These are phyloP conservation scores for Pueraria montana DNA, from an alignment of 306 rosid species.

Conservation along the genomic window DNA sequence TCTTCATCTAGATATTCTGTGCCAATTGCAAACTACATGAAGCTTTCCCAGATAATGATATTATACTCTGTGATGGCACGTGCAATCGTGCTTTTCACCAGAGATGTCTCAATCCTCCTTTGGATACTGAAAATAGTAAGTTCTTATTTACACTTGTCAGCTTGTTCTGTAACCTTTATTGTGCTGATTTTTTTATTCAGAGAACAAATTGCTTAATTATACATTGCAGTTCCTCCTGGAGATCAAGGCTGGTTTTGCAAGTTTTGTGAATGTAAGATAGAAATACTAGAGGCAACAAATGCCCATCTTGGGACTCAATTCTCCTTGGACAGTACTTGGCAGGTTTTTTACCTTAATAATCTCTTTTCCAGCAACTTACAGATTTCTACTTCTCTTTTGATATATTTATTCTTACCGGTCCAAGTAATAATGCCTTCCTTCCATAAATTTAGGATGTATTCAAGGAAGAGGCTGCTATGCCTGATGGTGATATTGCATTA, in stretches of 20 bases:
- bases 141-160: conserved; percentile 44
- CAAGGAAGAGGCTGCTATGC: conserved; percentile 86
- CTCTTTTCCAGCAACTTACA: conserved; percentile 11
- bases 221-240: conserved; percentile 77
- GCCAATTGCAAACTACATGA: conserved; percentile 83
- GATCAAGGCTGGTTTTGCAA: conserved; percentile 92
- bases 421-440: conserved; percentile 32
- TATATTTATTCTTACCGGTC: neutral
- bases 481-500: conserved; percentile 62
- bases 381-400: neutral
- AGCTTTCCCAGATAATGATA: conserved; percentile 79
- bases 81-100: conserved; percentile 93
- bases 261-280: conserved; percentile 87
- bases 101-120: conserved; percentile 87
- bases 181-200: conserved; percentile 32
- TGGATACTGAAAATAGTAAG: conserved; percentile 82
- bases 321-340: conserved; percentile 76
- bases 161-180: conserved; percentile 33
- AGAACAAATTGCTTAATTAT: conserved; percentile 44
- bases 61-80: conserved; percentile 85
- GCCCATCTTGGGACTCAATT: conserved; percentile 91
- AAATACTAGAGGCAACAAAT: conserved; percentile 77
- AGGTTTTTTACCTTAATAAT: conserved; percentile 61
- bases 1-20: conserved; percentile 74
- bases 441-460: conserved; percentile 71